Base-by-base conservation (phyloP, 1,284 basidiomycete genomes). In the Cystobasidiaceae sp. region DNA sequence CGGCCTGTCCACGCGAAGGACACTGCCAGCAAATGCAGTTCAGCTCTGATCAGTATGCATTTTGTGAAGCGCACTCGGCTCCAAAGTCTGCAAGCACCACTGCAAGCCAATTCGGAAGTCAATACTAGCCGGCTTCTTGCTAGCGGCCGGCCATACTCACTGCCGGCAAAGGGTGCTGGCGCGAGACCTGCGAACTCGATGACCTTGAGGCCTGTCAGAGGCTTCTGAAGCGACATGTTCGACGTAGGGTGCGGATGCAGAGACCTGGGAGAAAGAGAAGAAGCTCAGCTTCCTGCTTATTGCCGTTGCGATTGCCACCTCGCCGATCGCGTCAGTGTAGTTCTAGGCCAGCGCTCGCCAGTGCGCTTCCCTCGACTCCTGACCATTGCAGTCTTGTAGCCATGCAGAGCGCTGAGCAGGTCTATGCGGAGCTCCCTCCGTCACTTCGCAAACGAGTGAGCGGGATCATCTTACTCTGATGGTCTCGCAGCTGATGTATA, bases 51-150 rank as follows among this genome's bases (percentile, higher is more conserved):
- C 33, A 44, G 21, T 8, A 48, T 32, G n/a, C 43, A 21, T 7
- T 4, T 13, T 19, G 9, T 7, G 15, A 34, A 27, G 33, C 59
- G 17, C 7, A 64, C 61, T 64, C 82, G 15, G 89, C 89, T 1
- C 89, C 89, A 73, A 87, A 86, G 77, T 91, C 89, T 7, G 88
- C 85, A 34, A 92, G 81, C 46, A 91, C 76, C 60, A 90, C 81
- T 68, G 64, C 3, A 41, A 23, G 19, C 6, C 30, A 39, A 21
- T 23, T 50, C 59, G n/a, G n/a, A n/a, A n/a, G n/a, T n/a, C n/a
- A n/a, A n/a, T n/a, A n/a, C n/a, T n/a, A n/a, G n/a, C n/a, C n/a
- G n/a, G n/a, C n/a, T n/a, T n/a, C n/a, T n/a, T n/a, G n/a, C n/a
- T n/a, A n/a, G n/a, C n/a, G n/a, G n/a, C n/a, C n/a, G n/a, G 7